phyloP scores from a whole-genome alignment of 2,329 filamentous ascomycete genomes.

The Fusarium miscanthi region DNA sequence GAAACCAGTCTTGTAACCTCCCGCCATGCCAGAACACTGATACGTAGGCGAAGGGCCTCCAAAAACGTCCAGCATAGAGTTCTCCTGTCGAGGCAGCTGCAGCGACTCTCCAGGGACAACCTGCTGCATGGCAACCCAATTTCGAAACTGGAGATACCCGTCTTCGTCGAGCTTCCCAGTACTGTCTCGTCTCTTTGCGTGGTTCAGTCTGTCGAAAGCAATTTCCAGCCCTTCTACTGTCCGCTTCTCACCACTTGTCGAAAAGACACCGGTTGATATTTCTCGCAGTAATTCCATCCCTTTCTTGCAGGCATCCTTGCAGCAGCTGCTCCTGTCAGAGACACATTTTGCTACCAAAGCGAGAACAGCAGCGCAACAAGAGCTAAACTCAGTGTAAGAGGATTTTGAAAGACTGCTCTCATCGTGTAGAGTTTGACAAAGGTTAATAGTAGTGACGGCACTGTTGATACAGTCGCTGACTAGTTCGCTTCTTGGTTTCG shows the following conservation, averaged over 20 bases:
- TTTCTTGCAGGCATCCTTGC: conserved; percentile 9
- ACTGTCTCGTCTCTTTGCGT: neutral
- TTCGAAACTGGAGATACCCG: conserved; percentile 37
- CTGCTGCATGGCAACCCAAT: conserved; percentile 38
- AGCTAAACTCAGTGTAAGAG: conserved; percentile 38
- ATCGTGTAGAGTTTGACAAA: conserved; percentile 28
- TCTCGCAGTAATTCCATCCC: conserved; percentile 26
- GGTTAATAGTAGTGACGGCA: conserved; percentile 20
- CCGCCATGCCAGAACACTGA: conserved; percentile 10
- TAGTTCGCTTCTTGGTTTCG: conserved; percentile 3
- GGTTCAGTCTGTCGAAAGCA: conserved; percentile 13
- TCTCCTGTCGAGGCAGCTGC: conserved; percentile 10
- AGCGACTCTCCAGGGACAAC: conserved; percentile 25
- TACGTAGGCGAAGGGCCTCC: neutral
- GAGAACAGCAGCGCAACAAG: conserved; percentile 34
- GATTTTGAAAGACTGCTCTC: conserved; percentile 31
- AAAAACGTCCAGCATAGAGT: neutral
- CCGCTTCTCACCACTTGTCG: conserved; percentile 21
- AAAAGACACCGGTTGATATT: conserved; percentile 25
- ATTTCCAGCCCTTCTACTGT: conserved; percentile 22
- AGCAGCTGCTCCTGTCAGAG: neutral
- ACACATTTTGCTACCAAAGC: conserved; percentile 22
- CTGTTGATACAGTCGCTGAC: conserved; percentile 28
- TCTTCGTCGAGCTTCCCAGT: neutral
- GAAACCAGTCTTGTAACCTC: neutral